Base-by-base conservation (phyloP, 306 rosid species). In the Cucumis hystrix region DNA sequence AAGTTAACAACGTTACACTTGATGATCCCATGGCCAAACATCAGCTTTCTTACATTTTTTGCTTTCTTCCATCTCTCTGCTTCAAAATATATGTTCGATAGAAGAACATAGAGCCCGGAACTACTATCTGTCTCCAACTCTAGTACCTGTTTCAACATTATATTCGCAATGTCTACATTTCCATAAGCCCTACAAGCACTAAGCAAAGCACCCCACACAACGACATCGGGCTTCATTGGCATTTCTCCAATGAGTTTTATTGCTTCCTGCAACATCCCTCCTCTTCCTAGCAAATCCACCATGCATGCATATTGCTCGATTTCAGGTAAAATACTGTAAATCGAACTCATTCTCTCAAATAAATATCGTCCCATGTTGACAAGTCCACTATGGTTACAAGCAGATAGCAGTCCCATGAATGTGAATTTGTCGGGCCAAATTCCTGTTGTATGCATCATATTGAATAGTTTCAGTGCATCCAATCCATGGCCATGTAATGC, bases 161-260 rank as follows among this genome's bases (percentile, higher is more conserved):
- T 88, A 87, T 81, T 87, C 56, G 86, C 90, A 52, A 90, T 79
- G 68, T 85, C 84, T 41, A 87, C 72, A 57, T 84, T 85, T 41
- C 96, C 87, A 23, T 85, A 79, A 75, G 83, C 87, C 79, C 89
- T 84, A 83, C 92, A 92, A 82, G 94, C 94, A 83, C 97, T 86
- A 17, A 92, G 96, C 83, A 90, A 80, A 77, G 94, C 91, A 47
- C 96, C 91, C 92, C 87, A 90, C 55, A 89, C 84, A 11, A 92
- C 92, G 14, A 84, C 85, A 72, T 92, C 96, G 0, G 94, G 91
- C 81, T 84, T 90, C 83, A 86, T 58, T 15, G 90, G 90, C 97
- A 92, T 90, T 77, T 65, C 82, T 77, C 75, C 78, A 51, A 90
- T 83, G 75, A 92, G 80, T 28, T 78, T 37, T 17, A 86, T 70